Percentiles rank a stretch among this genome's conserved stretches.
These are phyloP conservation scores for Gelatoporia subvermispora DNA, from an alignment of 768 basidiomycete species.

Conservation along the genomic window DNA sequence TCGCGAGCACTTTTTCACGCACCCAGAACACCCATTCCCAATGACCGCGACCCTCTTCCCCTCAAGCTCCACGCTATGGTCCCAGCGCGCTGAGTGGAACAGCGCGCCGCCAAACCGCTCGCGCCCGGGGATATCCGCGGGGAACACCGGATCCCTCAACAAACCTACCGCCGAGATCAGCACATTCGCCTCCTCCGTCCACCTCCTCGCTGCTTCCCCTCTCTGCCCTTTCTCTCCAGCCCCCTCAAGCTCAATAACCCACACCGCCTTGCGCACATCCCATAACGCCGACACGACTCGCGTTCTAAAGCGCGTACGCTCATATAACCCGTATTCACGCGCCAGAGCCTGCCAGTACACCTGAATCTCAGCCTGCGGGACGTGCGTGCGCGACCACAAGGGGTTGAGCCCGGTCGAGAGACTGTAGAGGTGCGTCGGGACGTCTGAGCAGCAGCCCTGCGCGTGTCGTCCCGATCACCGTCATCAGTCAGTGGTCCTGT, in stretches of 20 bases:
- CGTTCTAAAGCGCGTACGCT: slow-evolving; percentile 20
- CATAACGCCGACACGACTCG: slow-evolving; percentile 26
- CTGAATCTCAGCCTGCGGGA: slow-evolving; percentile 23
- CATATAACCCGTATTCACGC: slow-evolving; percentile 13
- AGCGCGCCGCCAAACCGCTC: slow-evolving; percentile 22
- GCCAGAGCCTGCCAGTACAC: slow-evolving; percentile 22
- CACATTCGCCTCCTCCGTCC: slow-evolving; percentile 19
- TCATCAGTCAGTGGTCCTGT: too few relatives aligned
- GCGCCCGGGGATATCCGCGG: slow-evolving; percentile 19
- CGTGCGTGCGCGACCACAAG: slow-evolving; percentile 20
- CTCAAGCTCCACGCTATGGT: slow-evolving; percentile 16
- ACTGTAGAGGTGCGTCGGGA: slow-evolving; percentile 22
- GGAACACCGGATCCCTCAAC: slow-evolving; percentile 20
- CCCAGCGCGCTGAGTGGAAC: slow-evolving; percentile 28
- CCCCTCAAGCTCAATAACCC: slow-evolving; percentile 20
- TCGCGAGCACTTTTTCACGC: too few relatives aligned
- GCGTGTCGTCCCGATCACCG: too few relatives aligned
- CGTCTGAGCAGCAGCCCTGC: slow-evolving; percentile 25
- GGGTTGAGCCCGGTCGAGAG: slow-evolving; percentile 24
- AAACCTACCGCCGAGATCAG: slow-evolving; percentile 26
- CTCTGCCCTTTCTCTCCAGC: slow-evolving; percentile 9
- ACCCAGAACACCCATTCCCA: slow-evolving; percentile 28
- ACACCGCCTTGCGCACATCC: slow-evolving; percentile 22
- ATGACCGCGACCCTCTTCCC: slow-evolving; percentile 28
- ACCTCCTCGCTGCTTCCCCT: too few relatives aligned